Percentiles rank a stretch among this genome's conserved stretches.
phyloP scores from a whole-genome alignment of 345 rosid species.

The Rhodomyrtus tomentosa region DNA sequence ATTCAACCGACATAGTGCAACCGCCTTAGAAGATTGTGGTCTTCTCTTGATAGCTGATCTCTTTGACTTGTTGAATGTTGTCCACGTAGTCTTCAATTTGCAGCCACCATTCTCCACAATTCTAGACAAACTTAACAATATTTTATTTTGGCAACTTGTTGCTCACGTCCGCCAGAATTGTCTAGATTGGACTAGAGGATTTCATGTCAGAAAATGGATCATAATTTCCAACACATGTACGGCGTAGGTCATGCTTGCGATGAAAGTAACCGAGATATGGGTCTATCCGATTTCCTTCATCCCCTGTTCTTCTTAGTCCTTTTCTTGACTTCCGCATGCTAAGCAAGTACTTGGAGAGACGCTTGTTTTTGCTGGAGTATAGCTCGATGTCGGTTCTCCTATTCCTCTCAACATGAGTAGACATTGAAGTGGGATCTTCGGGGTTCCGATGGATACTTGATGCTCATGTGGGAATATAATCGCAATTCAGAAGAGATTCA shows the following conservation, averaged over 20 bases:
- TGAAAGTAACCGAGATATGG: not conserved
- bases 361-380: constrained; percentile 39
- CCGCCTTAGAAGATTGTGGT: no score
- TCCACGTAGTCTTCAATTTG: no score
- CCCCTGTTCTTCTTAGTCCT: not conserved
- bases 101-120: no score
- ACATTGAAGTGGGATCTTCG: constrained; percentile 31
- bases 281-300: not conserved
- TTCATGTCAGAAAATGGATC: no score
- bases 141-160: no score
- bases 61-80: no score
- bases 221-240: no score
- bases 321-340: constrained; percentile 47
- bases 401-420: constrained; percentile 18
- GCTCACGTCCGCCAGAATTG: no score
- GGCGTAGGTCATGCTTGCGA: not conserved
- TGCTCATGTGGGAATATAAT: not conserved
- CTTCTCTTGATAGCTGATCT: no score
- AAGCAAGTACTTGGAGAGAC: constrained; percentile 50
- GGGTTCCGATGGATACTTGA: constrained; percentile 31
- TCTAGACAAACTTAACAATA: no score
- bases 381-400: constrained; percentile 19
- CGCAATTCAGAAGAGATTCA: not conserved
- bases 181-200: no score
- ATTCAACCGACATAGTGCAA: no score